These are phyloP conservation scores for Clavulina sp. DNA, from an alignment of 768 basidiomycete species.

Conservation along the genomic window DNA sequence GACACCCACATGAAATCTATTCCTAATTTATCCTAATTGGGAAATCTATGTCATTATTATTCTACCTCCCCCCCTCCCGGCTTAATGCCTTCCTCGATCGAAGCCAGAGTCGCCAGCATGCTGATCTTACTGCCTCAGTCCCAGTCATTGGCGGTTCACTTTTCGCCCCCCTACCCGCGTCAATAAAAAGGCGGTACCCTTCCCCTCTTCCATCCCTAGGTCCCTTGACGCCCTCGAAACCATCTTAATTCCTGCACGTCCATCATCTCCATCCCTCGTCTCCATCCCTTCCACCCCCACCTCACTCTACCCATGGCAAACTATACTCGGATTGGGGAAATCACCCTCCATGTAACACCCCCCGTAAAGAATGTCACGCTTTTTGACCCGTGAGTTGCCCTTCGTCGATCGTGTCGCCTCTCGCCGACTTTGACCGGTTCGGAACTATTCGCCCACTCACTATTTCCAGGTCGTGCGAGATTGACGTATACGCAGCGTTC, in stretches of 20 bases:
- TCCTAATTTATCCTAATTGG: no score
- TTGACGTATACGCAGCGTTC: not conserved
- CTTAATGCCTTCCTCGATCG: no score
- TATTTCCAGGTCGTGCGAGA: not conserved
- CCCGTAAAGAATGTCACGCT: not conserved
- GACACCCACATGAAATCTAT: no score
- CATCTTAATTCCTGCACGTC: not conserved
- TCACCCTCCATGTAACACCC: not conserved
- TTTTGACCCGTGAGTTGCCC: not conserved
- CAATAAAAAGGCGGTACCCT: no score
- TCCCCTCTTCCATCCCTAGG: no score
- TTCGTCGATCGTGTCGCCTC: not conserved
- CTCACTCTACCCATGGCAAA: not conserved
- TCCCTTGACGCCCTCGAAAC: no score
- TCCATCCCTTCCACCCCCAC: not conserved
- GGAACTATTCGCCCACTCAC: not conserved
- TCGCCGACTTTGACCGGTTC: not conserved
- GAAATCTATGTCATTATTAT: no score
- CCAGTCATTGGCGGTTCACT: no score
- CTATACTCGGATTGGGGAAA: not conserved
- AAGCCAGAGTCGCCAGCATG: no score
- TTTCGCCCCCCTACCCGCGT: no score
- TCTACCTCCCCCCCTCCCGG: no score
- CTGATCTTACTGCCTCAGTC: no score
- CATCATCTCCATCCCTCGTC: not conserved